These are phyloP conservation scores for Microbotryum intermedium DNA, from an alignment of 1,284 basidiomycete species.

Conservation along the genomic window DNA sequence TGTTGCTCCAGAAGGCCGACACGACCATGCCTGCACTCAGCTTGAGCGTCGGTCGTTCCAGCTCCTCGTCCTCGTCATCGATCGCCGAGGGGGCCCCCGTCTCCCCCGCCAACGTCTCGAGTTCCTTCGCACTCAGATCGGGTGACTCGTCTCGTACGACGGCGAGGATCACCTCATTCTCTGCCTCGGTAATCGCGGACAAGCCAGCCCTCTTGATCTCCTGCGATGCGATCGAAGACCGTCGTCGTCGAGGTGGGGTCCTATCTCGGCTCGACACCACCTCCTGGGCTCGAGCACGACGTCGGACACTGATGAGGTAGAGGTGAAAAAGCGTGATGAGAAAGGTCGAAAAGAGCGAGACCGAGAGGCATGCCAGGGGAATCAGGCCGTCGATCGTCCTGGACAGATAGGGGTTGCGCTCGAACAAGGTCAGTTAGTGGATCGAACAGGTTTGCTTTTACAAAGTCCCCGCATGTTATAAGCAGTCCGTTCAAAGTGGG, in stretches of 20 bases:
- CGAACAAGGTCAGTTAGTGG: neutral
- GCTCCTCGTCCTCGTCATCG: slow-evolving; percentile 11
- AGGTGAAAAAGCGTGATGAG: slow-evolving; percentile 14
- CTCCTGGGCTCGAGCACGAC: neutral
- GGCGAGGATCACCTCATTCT: slow-evolving; percentile 25
- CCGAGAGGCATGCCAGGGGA: slow-evolving; percentile 34
- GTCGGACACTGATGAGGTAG: slow-evolving; percentile 25
- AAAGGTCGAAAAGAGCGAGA: slow-evolving; percentile 31
- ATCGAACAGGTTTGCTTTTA: too few relatives aligned
- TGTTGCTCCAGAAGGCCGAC: slow-evolving; percentile 16
- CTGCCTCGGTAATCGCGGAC: slow-evolving; percentile 19
- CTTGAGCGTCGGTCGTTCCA: slow-evolving; percentile 1
- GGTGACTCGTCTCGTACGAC: slow-evolving; percentile 20
- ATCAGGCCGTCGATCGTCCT: slow-evolving; percentile 32
- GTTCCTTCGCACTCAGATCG: slow-evolving; percentile 1
- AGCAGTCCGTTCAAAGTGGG: neutral
- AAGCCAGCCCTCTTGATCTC: slow-evolving; percentile 10
- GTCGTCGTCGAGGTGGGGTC: neutral
- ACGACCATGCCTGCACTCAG: neutral
- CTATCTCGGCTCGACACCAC: neutral
- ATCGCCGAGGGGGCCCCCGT: slow-evolving; percentile 10
- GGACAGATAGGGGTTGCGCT: neutral
- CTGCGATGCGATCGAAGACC: neutral
- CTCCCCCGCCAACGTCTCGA: neutral
- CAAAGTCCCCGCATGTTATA: too few relatives aligned